Evolutionary conservation across 345 rosid genomes (phyloP).

Genomic region (Citrus mangshanensis): DNA sequence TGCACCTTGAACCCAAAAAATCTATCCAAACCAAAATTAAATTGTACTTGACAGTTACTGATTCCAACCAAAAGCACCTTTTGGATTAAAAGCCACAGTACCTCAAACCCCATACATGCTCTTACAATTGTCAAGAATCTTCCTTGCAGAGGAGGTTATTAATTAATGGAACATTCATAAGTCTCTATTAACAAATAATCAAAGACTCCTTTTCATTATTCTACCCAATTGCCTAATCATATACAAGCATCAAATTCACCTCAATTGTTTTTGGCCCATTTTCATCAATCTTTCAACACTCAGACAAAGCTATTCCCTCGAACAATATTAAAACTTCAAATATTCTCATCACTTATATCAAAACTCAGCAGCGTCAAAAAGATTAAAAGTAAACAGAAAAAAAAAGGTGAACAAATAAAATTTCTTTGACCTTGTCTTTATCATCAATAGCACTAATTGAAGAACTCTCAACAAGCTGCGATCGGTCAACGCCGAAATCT

Average conservation of each 20-base stretch:
- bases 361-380: background rate
- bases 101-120: too few species aligned
- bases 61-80: too few species aligned
- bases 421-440: conserved; percentile 59
- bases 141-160: background rate
- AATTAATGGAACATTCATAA: background rate
- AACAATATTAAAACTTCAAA: background rate
- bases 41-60: too few species aligned
- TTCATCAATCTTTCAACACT: background rate
- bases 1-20: too few species aligned
- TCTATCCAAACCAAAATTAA: too few species aligned
- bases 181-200: too few species aligned
- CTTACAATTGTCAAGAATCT: background rate
- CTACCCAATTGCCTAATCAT: background rate
- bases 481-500: conserved; percentile 46
- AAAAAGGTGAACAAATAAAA: background rate
- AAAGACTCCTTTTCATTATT: background rate
- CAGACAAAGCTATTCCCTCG: background rate
- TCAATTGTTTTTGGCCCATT: background rate
- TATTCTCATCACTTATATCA: background rate
- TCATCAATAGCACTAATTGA: conserved; percentile 40
- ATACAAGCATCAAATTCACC: background rate
- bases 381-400: background rate
- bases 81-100: too few species aligned
- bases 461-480: conserved; percentile 35